A percentile compares a stretch with the other conserved stretches of the same genome.
Conservation (phyloP, 1,139 yeast genomes). For the Pichia sp. region DNA sequence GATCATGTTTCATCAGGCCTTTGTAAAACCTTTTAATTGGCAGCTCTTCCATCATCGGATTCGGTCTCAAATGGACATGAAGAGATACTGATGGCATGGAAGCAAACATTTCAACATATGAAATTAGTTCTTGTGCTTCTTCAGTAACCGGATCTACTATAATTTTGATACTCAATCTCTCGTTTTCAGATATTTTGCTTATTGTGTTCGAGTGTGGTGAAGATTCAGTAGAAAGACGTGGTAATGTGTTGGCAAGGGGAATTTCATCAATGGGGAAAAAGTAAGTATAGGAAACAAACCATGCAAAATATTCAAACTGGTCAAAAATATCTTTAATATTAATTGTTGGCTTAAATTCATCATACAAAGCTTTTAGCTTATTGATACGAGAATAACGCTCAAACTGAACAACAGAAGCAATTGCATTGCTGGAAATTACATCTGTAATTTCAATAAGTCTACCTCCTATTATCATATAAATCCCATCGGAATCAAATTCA, state of each 20-base stretch:
- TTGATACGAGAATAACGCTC: slow-evolving; percentile 22
- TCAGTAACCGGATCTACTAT: slow-evolving; percentile 69
- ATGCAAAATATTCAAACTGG: slow-evolving; percentile 41
- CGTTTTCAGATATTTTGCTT: slow-evolving; percentile 12
- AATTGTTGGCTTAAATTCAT: slow-evolving; percentile 8
- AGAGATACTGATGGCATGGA: slow-evolving; percentile 38
- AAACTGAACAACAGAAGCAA: slow-evolving; percentile 18
- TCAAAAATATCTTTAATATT: slow-evolving; percentile 27
- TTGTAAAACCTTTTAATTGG: slow-evolving; percentile 55
- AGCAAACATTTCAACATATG: slow-evolving; percentile 33
- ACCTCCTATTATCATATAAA: slow-evolving; percentile 21
- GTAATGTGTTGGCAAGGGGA: slow-evolving; percentile 21
- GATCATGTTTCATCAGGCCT: slow-evolving; percentile 34
- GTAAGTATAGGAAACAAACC: slow-evolving; percentile 39
- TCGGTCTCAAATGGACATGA: slow-evolving; percentile 55
- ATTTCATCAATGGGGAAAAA: slow-evolving; percentile 30
- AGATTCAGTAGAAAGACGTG: slow-evolving; percentile 26
- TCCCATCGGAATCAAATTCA: background rate
- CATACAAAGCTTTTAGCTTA: slow-evolving; percentile 11
- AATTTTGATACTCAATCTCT: slow-evolving; percentile 40
- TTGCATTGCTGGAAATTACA: slow-evolving; percentile 5
- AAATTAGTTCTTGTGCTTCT: slow-evolving; percentile 52
- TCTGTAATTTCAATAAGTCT: slow-evolving; percentile 15
- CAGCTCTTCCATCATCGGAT: slow-evolving; percentile 29
- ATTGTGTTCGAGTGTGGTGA: slow-evolving; percentile 6